Evolutionary conservation across 805 yeast genomes (phyloP).

Genomic region (Metschnikowia similis): DNA sequence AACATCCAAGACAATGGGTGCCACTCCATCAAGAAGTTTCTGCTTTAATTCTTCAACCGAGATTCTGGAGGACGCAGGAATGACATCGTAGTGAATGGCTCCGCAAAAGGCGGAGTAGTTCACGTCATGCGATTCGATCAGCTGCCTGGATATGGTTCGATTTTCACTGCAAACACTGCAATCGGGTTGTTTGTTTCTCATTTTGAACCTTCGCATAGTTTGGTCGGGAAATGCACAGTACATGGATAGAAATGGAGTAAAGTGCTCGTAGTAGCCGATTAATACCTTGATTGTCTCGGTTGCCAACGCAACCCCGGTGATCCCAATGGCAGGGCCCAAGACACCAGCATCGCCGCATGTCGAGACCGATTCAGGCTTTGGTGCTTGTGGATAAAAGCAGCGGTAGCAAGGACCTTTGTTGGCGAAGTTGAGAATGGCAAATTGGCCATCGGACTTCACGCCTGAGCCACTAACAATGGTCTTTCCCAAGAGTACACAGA

Average conservation of each 20-base stretch:
- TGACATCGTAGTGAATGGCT: slow-evolving; percentile 39
- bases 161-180: slow-evolving; percentile 64
- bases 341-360: slow-evolving; percentile 94
- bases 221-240: slow-evolving; percentile 68
- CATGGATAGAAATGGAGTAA: slow-evolving; percentile 64
- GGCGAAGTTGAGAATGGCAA: slow-evolving; percentile 65
- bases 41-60: slow-evolving; percentile 34
- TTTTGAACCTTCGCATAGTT: slow-evolving; percentile 66
- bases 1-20: slow-evolving; percentile 61
- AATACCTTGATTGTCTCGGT: slow-evolving; percentile 77
- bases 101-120: slow-evolving; percentile 82
- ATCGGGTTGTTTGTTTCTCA: slow-evolving; percentile 59
- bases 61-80: slow-evolving; percentile 45
- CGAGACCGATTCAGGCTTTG: slow-evolving; percentile 75
- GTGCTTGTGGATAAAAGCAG: slow-evolving; percentile 88
- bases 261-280: slow-evolving; percentile 51
- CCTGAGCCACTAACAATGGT: slow-evolving; percentile 92
- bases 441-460: slow-evolving; percentile 84
- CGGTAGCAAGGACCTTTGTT: slow-evolving; percentile 87
- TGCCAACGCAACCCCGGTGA: slow-evolving; percentile 87
- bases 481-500: slow-evolving; percentile 60
- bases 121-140: slow-evolving; percentile 44
- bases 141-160: slow-evolving; percentile 46
- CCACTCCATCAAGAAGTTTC: slow-evolving; percentile 12
- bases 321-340: slow-evolving; percentile 92